Conservation (phyloP, 164 flowering plant species). For the Umbellularia californica region DNA sequence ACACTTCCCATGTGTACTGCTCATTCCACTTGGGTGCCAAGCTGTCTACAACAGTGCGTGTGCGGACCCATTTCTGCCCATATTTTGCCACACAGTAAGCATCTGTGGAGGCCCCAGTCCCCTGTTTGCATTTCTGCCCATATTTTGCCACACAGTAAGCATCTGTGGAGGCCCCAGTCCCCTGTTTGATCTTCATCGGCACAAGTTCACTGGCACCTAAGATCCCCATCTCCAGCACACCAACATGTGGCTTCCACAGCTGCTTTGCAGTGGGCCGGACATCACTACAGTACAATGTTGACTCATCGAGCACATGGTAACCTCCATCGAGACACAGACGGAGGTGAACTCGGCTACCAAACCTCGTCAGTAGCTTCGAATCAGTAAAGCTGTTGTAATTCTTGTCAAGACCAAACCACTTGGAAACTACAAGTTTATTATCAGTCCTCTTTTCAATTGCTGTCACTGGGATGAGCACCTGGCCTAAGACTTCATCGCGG, state of each 20-base stretch:
- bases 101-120: slow-evolving; percentile 27
- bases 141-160: slow-evolving; percentile 42
- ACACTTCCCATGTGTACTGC: slow-evolving; percentile 42
- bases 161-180: slow-evolving; percentile 27
- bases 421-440: slow-evolving; percentile 47
- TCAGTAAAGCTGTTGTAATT: slow-evolving; percentile 18
- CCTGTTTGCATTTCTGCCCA: slow-evolving; percentile 37
- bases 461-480: slow-evolving; percentile 46
- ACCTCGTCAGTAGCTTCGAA: slow-evolving; percentile 31
- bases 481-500: slow-evolving; percentile 59
- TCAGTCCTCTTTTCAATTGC: slow-evolving; percentile 52
- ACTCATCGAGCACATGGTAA: slow-evolving; percentile 88
- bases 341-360: slow-evolving; percentile 68
- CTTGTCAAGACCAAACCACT: slow-evolving; percentile 68
- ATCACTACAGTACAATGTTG: slow-evolving; percentile 72
- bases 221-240: slow-evolving; percentile 50
- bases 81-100: slow-evolving; percentile 42
- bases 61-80: slow-evolving; percentile 39
- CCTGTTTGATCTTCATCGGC: slow-evolving; percentile 35
- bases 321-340: slow-evolving; percentile 35
- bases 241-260: slow-evolving; percentile 70
- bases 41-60: slow-evolving; percentile 35
- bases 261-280: slow-evolving; percentile 46
- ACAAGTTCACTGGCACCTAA: slow-evolving; percentile 59
- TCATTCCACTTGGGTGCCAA: slow-evolving; percentile 35